Conservation (phyloP, 2,329 filamentous ascomycete genomes). For the Ophiocordyceps sinensis region DNA sequence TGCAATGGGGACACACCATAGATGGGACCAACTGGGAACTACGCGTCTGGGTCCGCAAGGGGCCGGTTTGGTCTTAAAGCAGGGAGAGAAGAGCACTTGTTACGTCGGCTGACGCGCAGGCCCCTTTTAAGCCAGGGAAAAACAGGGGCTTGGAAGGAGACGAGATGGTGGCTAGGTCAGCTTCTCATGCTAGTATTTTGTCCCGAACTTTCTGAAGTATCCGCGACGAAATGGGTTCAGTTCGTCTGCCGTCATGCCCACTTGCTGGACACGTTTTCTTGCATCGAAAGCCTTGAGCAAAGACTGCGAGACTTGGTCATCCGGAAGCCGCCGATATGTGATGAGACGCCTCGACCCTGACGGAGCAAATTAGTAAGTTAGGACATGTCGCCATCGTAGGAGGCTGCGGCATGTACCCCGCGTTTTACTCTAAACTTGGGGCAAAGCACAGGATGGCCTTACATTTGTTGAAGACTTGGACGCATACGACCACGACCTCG, state of each 20-base stretch:
- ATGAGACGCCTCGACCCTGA: conserved; percentile 77
- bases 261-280: conserved; percentile 13
- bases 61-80: too few relatives aligned
- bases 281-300: conserved; percentile 23
- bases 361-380: conserved; percentile 3
- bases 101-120: not conserved
- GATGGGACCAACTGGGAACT: too few relatives aligned
- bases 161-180: not conserved
- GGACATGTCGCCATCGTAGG: not conserved
- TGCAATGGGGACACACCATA: not conserved
- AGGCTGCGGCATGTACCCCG: too few relatives aligned
- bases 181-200: conserved; percentile 2
- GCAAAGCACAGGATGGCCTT: conserved; percentile 3
- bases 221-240: conserved; percentile 45
- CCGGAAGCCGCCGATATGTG: conserved; percentile 62
- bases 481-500: conserved; percentile 59
- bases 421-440: too few relatives aligned
- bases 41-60: too few relatives aligned
- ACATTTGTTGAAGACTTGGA: conserved; percentile 87
- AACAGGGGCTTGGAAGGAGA: not conserved
- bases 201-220: conserved; percentile 42
- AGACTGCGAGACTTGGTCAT: conserved; percentile 35
- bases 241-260: conserved; percentile 40
- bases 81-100: not conserved
- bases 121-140: not conserved